phyloP scores from a whole-genome alignment of 2,329 filamentous ascomycete species.

The Colletotrichum spaethianum region DNA sequence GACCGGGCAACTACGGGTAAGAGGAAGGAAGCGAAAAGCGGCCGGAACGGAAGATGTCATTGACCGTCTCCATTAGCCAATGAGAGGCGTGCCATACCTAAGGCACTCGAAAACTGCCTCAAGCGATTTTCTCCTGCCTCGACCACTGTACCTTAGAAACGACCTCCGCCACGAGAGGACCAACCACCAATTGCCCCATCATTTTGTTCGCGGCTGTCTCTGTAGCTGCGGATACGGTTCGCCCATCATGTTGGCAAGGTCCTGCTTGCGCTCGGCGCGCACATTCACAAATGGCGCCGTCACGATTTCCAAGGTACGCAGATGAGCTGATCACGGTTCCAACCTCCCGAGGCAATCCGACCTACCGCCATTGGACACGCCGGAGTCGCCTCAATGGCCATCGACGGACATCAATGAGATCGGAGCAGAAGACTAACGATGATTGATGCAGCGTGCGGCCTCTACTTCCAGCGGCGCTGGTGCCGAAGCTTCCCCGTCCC shows the following conservation, averaged over 20 bases:
- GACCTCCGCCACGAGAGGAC: slow-evolving; percentile 42
- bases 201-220: slow-evolving; percentile 49
- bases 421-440: slow-evolving; percentile 55
- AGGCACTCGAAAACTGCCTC: slow-evolving; percentile 42
- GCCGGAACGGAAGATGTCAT: slow-evolving; percentile 40
- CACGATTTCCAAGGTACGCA: slow-evolving; percentile 79
- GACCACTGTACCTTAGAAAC: slow-evolving; percentile 38
- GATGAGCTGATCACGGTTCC: slow-evolving; percentile 59
- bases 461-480: slow-evolving; percentile 83
- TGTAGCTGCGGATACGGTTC: slow-evolving; percentile 58
- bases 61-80: slow-evolving; percentile 33
- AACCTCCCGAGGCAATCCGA: slow-evolving; percentile 54
- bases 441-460: slow-evolving; percentile 68
- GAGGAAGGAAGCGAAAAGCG: slow-evolving; percentile 31
- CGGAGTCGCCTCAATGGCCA: slow-evolving; percentile 41
- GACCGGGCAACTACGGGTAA: slow-evolving; percentile 33
- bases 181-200: slow-evolving; percentile 55
- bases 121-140: slow-evolving; percentile 42
- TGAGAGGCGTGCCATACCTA: slow-evolving; percentile 39
- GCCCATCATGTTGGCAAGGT: slow-evolving; percentile 92
- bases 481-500: slow-evolving; percentile 79
- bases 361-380: slow-evolving; percentile 31
- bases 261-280: slow-evolving; percentile 90
- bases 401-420: slow-evolving; percentile 42
- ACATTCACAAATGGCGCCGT: slow-evolving; percentile 83